These are phyloP conservation scores for Tieghemostelium lacteum DNA, from an alignment of 78 protist species.

Conservation along the genomic window DNA sequence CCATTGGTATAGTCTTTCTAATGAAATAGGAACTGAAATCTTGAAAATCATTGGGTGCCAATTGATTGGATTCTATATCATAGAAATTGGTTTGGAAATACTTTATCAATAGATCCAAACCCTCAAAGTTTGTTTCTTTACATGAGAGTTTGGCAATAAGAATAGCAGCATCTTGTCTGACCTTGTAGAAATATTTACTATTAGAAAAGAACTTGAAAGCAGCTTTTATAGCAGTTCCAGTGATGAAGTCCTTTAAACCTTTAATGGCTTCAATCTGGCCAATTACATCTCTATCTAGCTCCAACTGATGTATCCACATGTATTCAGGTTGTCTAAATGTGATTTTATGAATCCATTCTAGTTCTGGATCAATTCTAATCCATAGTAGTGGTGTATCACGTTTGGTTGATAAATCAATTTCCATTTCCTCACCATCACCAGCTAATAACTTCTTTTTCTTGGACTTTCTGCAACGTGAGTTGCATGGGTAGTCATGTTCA, in stretches of 20 bases:
- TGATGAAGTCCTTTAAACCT: constrained; percentile 44
- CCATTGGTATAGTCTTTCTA: constrained; percentile 36
- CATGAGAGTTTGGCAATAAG: constrained; percentile 28
- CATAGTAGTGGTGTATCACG: constrained; percentile 80
- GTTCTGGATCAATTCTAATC: constrained; percentile 86
- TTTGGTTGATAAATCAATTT: constrained; percentile 49
- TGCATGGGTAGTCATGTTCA: constrained; percentile 72
- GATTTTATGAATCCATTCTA: constrained; percentile 75
- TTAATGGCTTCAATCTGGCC: constrained; percentile 82
- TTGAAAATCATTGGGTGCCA: constrained; percentile 53
- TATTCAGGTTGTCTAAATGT: constrained; percentile 79
- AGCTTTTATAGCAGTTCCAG: constrained; percentile 14
- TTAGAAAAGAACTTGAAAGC: constrained; percentile 47
- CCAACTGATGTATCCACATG: constrained; percentile 86
- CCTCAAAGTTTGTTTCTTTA: constrained; percentile 61
- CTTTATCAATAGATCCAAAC: constrained; percentile 31
- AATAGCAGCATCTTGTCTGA: constrained; percentile 77
- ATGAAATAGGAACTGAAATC: constrained; percentile 55
- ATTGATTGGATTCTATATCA: constrained; percentile 49
- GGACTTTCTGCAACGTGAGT: constrained; percentile 64
- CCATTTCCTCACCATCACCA: constrained; percentile 64
- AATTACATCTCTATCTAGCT: constrained; percentile 83
- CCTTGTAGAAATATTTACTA: constrained; percentile 27
- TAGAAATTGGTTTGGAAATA: constrained; percentile 33
- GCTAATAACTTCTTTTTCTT: constrained; percentile 41